phyloP scores from a whole-genome alignment of 331 rosid genomes.

The Saraca asoca region DNA sequence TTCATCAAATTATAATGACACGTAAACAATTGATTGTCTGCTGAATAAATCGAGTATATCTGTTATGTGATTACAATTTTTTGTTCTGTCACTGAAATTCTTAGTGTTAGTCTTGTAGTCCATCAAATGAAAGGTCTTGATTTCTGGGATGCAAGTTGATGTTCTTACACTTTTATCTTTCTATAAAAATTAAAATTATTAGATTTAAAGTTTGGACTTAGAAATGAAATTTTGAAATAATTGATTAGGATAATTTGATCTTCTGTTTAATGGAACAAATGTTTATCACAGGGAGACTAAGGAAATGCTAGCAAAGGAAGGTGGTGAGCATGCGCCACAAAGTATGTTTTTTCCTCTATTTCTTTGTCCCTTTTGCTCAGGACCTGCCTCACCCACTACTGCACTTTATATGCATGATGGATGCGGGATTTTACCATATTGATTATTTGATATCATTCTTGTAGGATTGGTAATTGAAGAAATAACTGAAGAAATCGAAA shows the following conservation, averaged over 20 bases:
- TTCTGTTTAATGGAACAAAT: slow-evolving; percentile 30
- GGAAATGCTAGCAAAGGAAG: slow-evolving; percentile 58
- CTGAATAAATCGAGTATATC: slow-evolving; percentile 12
- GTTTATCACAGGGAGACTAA: slow-evolving; percentile 72
- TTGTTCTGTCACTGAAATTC: slow-evolving; percentile 18
- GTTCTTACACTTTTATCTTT: too few relatives aligned
- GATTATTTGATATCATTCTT: slow-evolving; percentile 23
- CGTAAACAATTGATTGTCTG: slow-evolving; percentile 21
- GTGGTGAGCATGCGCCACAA: slow-evolving; percentile 46
- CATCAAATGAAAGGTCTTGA: too few relatives aligned
- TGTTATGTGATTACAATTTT: slow-evolving; percentile 5
- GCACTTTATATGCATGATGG: slow-evolving; percentile 11
- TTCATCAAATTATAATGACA: too few relatives aligned
- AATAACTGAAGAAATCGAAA: slow-evolving; percentile 72
- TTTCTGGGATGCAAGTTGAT: too few relatives aligned
- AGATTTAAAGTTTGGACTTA: too few relatives aligned
- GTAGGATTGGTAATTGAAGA: slow-evolving; percentile 82
- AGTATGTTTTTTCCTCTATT: slow-evolving; percentile 42
- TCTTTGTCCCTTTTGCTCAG: neutral
- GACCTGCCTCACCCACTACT: neutral
- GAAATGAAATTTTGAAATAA: too few relatives aligned
- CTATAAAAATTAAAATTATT: too few relatives aligned
- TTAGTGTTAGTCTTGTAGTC: neutral
- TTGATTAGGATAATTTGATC: neutral
- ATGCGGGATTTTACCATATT: slow-evolving; percentile 8